Conservation (phyloP, 129 eudicot species). For the Cynara cardunculus region DNA sequence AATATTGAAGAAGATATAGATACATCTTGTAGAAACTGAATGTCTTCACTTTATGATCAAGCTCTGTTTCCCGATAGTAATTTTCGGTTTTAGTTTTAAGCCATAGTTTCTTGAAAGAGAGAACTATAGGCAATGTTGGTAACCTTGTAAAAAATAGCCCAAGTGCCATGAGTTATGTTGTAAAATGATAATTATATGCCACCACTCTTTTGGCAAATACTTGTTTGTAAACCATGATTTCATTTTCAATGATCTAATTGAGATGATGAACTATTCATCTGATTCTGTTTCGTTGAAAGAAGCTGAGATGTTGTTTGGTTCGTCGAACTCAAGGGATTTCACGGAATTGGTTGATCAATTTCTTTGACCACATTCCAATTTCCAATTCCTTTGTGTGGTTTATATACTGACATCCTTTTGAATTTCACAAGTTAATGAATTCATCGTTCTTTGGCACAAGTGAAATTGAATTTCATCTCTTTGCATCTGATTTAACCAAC, state of each 20-base stretch:
- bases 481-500: too few species aligned
- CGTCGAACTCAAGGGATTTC: too few species aligned
- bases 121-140: not conserved
- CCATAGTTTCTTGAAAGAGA: not conserved
- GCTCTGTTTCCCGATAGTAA: not conserved
- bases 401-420: too few species aligned
- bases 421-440: too few species aligned
- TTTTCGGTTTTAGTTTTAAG: not conserved
- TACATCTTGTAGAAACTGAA: slow-evolving; percentile 15
- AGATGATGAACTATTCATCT: not conserved
- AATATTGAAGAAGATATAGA: slow-evolving; percentile 28
- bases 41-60: slow-evolving; percentile 1
- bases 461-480: too few species aligned
- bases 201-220: not conserved
- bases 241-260: not conserved
- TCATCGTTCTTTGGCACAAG: too few species aligned
- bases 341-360: too few species aligned
- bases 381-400: too few species aligned
- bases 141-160: not conserved
- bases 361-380: too few species aligned
- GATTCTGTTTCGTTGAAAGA: not conserved
- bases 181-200: not conserved
- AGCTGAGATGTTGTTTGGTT: not conserved
- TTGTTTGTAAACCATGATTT: not conserved
- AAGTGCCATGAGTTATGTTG: not conserved